Conservation (phyloP, 1,284 basidiomycete species). For the Trichosporon asahii region DNA sequence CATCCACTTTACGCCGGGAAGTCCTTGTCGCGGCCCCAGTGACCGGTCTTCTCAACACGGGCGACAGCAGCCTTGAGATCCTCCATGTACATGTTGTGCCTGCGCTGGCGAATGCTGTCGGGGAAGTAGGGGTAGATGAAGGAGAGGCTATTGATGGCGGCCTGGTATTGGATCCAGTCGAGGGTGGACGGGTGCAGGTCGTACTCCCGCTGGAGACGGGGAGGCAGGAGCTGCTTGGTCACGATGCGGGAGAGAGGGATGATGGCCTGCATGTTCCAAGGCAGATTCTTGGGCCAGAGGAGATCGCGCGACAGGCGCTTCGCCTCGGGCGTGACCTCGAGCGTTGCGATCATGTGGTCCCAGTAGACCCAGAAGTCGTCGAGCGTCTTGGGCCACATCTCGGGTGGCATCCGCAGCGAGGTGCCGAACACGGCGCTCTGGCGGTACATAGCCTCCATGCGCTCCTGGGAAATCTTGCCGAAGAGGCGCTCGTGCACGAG, state of each 20-base stretch:
- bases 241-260: neutral
- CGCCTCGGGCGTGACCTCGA: neutral
- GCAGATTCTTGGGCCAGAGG: neutral
- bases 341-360: neutral
- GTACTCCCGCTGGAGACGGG: neutral
- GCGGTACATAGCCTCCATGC: neutral
- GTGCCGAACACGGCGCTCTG: neutral
- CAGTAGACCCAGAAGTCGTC: neutral
- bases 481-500: neutral
- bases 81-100: neutral
- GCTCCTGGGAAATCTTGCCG: neutral
- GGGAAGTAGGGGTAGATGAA: neutral
- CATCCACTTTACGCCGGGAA: neutral
- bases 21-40: neutral
- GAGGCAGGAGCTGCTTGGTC: neutral
- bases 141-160: neutral
- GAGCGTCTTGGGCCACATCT: slow-evolving; percentile 1
- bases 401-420: neutral
- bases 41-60: neutral
- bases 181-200: neutral
- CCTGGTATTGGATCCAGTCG: neutral
- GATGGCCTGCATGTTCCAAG: neutral
- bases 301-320: neutral
- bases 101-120: neutral
- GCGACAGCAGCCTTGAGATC: neutral